Evolutionary conservation across 805 yeast genomes (phyloP), one percentile per base, ranked within the genome.

Genomic region (Hagleromyces aurorensis): DNA sequence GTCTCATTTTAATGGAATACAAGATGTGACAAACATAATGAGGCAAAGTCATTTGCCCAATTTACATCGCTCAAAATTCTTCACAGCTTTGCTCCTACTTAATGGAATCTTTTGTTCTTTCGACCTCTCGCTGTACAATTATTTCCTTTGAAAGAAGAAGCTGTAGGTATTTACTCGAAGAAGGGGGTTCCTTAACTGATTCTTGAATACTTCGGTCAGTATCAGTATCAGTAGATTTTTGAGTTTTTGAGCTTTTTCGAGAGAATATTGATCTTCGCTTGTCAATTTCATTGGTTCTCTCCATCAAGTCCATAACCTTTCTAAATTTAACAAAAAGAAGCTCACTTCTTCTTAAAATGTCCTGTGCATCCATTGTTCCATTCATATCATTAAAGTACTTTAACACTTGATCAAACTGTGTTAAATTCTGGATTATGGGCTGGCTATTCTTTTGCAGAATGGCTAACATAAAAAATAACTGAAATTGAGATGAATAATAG

Each of bases 381-480:
- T 84, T 75, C 36, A 91, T 66, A 46, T 89, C 96, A 58, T 91
- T 91, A 73, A 89, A 81, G 52, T 81, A 91, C 60, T 82, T 85
- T 48, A 91, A 68, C 15, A 91, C 87, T 52, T 89, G 95, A 51
- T 91, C 97, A 59, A 91, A 89, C 38, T 77, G 75, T 18, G 64
- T 64, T 36, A 91, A 63, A 46, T 84, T 80, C 22, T 76, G 72
- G 38, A 78, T 73, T 17, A 89, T 82, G 22, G 82, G 75, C 26
- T 76, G 71, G 44, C 86, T 82, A 55, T 87, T 78, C 45, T 84
- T 85, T 48, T 89, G 93, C 27, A 91, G 64, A n/a, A 91, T 77
- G 0, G 94, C 91, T 42, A 89, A 61, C 12, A 94, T 89, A 45
- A 91, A 69, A 49, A 91, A 86, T 20, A 91, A 58, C 44, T 86